Evolutionary conservation across 2,329 filamentous ascomycete species (phyloP), one percentile per base, ranked within the genome.

Genomic region (Colletotrichum sp.): DNA sequence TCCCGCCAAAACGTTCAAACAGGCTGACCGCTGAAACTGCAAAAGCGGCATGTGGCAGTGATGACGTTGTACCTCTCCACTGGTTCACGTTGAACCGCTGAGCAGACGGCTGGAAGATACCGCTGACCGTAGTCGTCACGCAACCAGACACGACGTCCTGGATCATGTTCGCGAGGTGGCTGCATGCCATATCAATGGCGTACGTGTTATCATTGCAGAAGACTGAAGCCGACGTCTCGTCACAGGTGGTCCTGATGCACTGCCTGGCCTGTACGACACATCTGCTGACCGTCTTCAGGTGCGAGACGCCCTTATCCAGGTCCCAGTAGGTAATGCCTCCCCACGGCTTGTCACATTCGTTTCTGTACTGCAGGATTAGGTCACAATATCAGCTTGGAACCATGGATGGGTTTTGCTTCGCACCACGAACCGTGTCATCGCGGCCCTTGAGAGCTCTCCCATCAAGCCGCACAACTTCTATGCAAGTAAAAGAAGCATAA

Each of bases 351-450:
- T 2, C 1, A 28, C 24, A 59, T 21, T 59, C 24, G 24, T 59
- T 6, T 21, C 5, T 59, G 2, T 30, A 4, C 55, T 59, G 55
- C 9, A 59, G 55, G 0, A 3, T 26, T 16, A 4, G 1, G 2
- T 24, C 10, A 28, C 8, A 59, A 6, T 1, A 3, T 59, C 16
- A 2, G 55, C 0, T 59, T 3, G 9, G 26, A 28, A 0, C 9
- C 1, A 26, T 28, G 8, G 1, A 10, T 2, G 0, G 0, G 24
- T 12, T 59, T 4, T 26, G 13, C 21, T 26, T 28, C 21, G 24
- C 4, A 7, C 16, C 0, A 7, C 15, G 15, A 26, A 59, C 55
- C 26, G 24, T 3, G 55, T 4, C 24, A 3, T 30, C 24, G 16
- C 24, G 0, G n/a, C 1, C 16, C 16, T 59, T 15, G 0, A 59